Evolutionary conservation across 345 rosid species (phyloP), one percentile per base, ranked within the genome.

Genomic region (Isatis tinctoria): DNA sequence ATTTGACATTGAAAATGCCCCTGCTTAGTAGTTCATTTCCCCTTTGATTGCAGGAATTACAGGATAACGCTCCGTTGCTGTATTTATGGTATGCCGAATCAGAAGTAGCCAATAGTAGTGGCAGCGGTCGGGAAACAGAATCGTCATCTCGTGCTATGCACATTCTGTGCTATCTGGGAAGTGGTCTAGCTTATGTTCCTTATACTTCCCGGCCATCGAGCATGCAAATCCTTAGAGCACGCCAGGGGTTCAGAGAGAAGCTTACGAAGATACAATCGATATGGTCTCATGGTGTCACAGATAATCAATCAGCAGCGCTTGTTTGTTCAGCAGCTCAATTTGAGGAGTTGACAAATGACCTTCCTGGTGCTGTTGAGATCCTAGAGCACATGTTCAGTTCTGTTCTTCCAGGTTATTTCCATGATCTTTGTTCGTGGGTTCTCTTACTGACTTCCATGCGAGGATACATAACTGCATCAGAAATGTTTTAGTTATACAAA

Each of bases 31-130:
- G 59, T 60, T 51, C 24, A 41, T 81, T 30, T 61, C 43, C 32
- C 58, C 52, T 36, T 32, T 72, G 44, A 62, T 49, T 70, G 44
- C 89, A 95, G 99, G 92, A 90, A 80, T 72, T 84, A 33, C 83
- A 81, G 75, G 81, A 85, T 71, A 87, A 79, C 76, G 77, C 91
- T 67, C 79, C 96, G 28, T 83, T 92, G 59, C 77, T 92, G 73
- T 86, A 86, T 77, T 78, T 90, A 69, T 95, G 97, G 99, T 95
- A 95, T 68, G 97, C 97, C 2, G 91, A 92, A 83, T 81, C 81
- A 8, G 99, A 95, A 82, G 85, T 92, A 60, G 82, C 79, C 20
- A 72, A 79, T 68, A 59, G 39, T 72, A 41, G 59, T 78, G 75
- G 56, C 18, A 64, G 76, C 51, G 63, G 54, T 62, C 67, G 33